phyloP scores from a whole-genome alignment of 2,329 filamentous ascomycete species.

The Aspergillus niger region DNA sequence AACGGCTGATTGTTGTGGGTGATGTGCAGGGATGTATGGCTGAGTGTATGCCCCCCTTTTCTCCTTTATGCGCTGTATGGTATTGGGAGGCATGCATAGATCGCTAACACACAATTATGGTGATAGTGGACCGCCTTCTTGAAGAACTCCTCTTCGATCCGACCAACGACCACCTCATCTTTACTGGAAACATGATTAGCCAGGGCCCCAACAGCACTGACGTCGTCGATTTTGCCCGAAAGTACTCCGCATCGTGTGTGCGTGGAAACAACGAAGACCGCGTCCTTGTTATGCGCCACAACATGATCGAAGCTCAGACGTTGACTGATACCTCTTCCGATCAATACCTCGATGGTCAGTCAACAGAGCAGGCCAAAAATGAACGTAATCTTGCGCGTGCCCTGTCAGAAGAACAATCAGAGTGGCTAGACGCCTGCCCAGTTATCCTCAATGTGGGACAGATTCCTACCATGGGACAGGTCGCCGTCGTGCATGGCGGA shows the following conservation, averaged over 20 bases:
- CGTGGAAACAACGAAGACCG: constrained; percentile 93
- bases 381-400: constrained; percentile 59
- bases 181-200: constrained; percentile 77
- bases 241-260: constrained; percentile 74
- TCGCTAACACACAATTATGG: neutral
- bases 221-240: constrained; percentile 74
- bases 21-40: constrained; percentile 88
- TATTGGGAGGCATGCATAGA: neutral
- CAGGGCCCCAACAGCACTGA: constrained; percentile 83
- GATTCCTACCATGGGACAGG: constrained; percentile 60
- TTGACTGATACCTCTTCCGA: constrained; percentile 19
- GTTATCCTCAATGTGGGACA: constrained; percentile 75
- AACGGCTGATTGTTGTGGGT: constrained; percentile 76
- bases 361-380: constrained; percentile 24
- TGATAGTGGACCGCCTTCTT: constrained; percentile 60
- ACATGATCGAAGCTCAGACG: constrained; percentile 37
- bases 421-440: constrained; percentile 71
- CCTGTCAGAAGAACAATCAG: constrained; percentile 61
- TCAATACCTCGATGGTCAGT: constrained; percentile 29
- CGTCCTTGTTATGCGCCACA: constrained; percentile 67
- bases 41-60: constrained; percentile 53
- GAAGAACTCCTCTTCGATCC: constrained; percentile 64
- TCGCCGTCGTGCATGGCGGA: constrained; percentile 82
- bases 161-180: constrained; percentile 70
- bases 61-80: neutral